These are phyloP conservation scores for Testicularia cyperi DNA, from an alignment of 1,284 basidiomycete genomes.

Conservation along the genomic window DNA sequence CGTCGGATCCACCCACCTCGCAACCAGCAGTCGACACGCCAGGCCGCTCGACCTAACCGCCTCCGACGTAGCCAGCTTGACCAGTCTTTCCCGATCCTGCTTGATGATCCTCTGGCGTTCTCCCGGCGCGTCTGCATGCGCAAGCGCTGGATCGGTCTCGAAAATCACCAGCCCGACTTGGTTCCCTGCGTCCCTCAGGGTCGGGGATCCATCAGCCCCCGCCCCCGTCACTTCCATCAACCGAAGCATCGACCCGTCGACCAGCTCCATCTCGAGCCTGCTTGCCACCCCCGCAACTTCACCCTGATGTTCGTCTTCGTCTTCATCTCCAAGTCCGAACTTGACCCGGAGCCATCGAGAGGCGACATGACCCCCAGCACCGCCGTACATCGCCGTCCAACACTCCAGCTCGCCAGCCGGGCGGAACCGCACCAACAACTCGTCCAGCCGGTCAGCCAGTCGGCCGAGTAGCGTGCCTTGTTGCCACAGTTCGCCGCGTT, in stretches of 20 bases:
- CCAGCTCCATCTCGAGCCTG: slow-evolving; percentile 21
- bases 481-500: slow-evolving; percentile 28
- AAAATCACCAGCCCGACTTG: slow-evolving; percentile 33
- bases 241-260: slow-evolving; percentile 22
- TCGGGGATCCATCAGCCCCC: too few species aligned
- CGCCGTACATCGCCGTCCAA: slow-evolving; percentile 14
- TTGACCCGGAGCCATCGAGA: slow-evolving; percentile 41
- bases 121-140: slow-evolving; percentile 2
- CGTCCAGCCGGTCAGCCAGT: slow-evolving; percentile 26
- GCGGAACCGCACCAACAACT: slow-evolving; percentile 18
- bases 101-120: slow-evolving; percentile 1
- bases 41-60: slow-evolving; percentile 8
- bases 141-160: slow-evolving; percentile 17
- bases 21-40: slow-evolving; percentile 18
- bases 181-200: too few species aligned
- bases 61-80: slow-evolving; percentile 6
- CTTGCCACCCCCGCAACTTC: too few species aligned
- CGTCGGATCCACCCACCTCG: slow-evolving; percentile 8
- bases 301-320: neutral
- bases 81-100: slow-evolving; percentile 13
- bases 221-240: slow-evolving; percentile 19
- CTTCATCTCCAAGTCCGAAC: slow-evolving; percentile 7
- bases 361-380: slow-evolving; percentile 19
- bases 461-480: slow-evolving; percentile 19
- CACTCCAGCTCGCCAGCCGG: slow-evolving; percentile 18